A percentile compares a stretch with the other conserved stretches of the same genome.
These are phyloP conservation scores for Amaranthus cruentus DNA, from an alignment of 148 eudicot species.

Conservation along the genomic window DNA sequence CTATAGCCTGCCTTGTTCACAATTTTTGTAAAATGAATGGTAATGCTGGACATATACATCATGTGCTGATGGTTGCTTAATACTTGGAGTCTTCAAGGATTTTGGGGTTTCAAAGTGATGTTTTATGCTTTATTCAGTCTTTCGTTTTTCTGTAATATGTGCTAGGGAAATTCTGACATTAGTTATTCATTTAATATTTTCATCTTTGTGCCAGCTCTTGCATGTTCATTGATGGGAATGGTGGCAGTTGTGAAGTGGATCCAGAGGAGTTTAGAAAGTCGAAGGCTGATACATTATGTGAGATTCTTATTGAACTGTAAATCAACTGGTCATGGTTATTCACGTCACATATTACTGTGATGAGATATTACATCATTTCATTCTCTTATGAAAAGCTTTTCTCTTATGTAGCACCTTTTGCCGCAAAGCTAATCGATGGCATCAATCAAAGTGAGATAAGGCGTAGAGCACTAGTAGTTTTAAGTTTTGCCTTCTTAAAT, in stretches of 20 bases:
- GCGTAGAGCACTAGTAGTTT: slow-evolving; percentile 74
- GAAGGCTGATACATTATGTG: slow-evolving; percentile 70
- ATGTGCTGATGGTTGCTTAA: too few relatives aligned
- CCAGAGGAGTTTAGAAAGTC: slow-evolving; percentile 46
- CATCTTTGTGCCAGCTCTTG: slow-evolving; percentile 52
- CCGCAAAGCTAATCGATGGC: slow-evolving; percentile 76
- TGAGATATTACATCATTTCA: not conserved
- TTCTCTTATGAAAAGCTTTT: not conserved
- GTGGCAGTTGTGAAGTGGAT: slow-evolving; percentile 56
- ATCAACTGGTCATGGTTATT: not conserved
- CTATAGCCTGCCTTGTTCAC: too few relatives aligned
- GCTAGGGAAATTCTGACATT: not conserved
- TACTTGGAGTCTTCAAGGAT: not conserved
- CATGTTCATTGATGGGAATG: slow-evolving; percentile 55
- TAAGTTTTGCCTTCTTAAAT: slow-evolving; percentile 56
- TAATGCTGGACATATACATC: too few relatives aligned
- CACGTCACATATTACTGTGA: not conserved
- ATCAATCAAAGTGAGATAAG: slow-evolving; percentile 79
- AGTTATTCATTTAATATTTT: not conserved
- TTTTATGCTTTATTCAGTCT: not conserved
- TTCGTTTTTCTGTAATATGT: not conserved
- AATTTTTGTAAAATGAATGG: too few relatives aligned
- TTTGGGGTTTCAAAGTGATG: not conserved
- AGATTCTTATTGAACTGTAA: slow-evolving; percentile 26
- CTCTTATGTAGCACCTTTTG: slow-evolving; percentile 53